Conservation (phyloP, 805 yeast genomes). For the Ogataea chonburiensis region DNA sequence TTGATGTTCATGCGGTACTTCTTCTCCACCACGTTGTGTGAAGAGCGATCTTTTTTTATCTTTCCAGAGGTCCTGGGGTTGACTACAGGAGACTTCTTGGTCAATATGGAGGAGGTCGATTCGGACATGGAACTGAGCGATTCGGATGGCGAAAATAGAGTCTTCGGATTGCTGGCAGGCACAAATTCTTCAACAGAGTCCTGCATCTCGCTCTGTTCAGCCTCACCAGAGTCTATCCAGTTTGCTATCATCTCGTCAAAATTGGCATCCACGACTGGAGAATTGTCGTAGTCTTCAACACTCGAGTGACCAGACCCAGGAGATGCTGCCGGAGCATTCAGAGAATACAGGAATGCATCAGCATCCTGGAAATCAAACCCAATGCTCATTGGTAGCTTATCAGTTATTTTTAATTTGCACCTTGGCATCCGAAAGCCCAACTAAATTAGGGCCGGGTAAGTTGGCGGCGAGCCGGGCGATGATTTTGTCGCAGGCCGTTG, state of each 20-base stretch:
- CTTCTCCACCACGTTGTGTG: constrained; percentile 80
- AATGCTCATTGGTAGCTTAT: constrained; percentile 20
- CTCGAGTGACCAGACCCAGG: neutral
- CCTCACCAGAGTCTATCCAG: constrained; percentile 10
- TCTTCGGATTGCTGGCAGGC: neutral
- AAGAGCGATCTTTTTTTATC: constrained; percentile 52
- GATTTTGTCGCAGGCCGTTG: constrained; percentile 6
- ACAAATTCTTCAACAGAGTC: neutral
- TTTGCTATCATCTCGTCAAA: constrained; percentile 9
- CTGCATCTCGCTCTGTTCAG: neutral
- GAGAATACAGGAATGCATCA: constrained; percentile 28
- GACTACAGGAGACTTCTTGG: neutral
- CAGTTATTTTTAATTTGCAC: too few relatives aligned
- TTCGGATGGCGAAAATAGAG: constrained; percentile 19
- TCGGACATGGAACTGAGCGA: constrained; percentile 17
- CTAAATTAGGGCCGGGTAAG: constrained; percentile 9
- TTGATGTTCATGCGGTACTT: constrained; percentile 78
- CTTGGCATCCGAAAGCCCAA: neutral
- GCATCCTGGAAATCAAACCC: constrained; percentile 29
- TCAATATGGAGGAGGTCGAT: constrained; percentile 2
- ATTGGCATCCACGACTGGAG: neutral
- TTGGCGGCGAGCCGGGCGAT: neutral
- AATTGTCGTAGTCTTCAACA: neutral
- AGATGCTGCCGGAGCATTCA: constrained; percentile 16
- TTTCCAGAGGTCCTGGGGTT: constrained; percentile 35